Evolutionary conservation across 1,139 yeast genomes (phyloP), one percentile per base, ranked within the genome.

Genomic region (Sugiyamaella novakii): DNA sequence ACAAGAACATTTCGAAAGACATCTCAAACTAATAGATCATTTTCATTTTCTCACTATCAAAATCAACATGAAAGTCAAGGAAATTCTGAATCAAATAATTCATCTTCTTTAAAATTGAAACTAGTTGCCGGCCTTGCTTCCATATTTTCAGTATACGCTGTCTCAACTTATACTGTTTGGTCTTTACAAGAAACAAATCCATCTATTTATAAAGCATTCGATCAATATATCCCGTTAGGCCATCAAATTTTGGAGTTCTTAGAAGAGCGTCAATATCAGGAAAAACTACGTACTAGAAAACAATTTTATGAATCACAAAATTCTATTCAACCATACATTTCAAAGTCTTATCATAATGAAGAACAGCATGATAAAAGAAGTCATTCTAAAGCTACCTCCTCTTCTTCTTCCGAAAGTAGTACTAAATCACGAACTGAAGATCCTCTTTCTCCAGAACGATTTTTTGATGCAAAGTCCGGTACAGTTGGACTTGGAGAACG

Each of bases 381-480:
- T 24, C 49, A 17, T 15, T 37, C 45, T 29, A 43, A 45, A 35
- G 30, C 45, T 29, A 35, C 48, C 8, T 50, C 46, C 24, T 40
- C 46, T 12, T 30, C 47, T 8, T 50, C 45, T 22, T 39, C 46
- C 7, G 40, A 19, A 11, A 24, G 15, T 4, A 14, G 44, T 36
- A 30, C 15, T 5, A 21, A 3, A 14, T 47, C 14, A 37, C 35
- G 8, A 31, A 31, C 56, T 11, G 56, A 54, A 33, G 67, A 63
- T 34, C 67, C 67, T 5, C 53, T 63, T 24, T 41, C 61, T 1
- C 60, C 63, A 3, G 54, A 59, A 19, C 52, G 56, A 14, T 63
- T 63, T 42, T 63, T 63, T 49, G 60, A 61, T 37, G 62, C 67
- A 15, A 54, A 55, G 28, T 55, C 63, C 11, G 67, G 67, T 3